phyloP scores from a whole-genome alignment of 495 filamentous ascomycete species.

The Aspergillus olivimuriae region DNA sequence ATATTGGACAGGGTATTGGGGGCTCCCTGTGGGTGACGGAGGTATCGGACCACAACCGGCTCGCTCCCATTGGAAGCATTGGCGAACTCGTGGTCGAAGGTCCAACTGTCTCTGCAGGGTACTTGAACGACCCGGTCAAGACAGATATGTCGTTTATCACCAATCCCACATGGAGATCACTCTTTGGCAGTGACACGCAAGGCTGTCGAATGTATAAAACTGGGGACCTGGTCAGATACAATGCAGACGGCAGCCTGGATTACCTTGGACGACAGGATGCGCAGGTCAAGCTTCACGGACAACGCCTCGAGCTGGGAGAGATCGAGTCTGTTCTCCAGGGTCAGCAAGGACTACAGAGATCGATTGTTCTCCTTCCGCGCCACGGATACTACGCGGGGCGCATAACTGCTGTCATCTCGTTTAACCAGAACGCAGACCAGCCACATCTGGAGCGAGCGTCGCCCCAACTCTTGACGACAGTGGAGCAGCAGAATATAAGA shows the following conservation, averaged over 20 bases:
- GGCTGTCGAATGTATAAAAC: not conserved
- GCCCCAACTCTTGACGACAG: too few relatives aligned
- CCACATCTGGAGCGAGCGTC: too few relatives aligned
- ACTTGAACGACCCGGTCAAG: constrained; percentile 24
- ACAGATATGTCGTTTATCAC: constrained; percentile 27
- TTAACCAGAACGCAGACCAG: too few relatives aligned
- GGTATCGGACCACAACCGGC: constrained; percentile 19
- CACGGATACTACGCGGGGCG: too few relatives aligned
- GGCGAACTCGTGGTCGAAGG: constrained; percentile 42
- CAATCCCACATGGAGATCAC: not conserved
- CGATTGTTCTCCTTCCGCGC: too few relatives aligned
- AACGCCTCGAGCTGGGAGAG: not conserved
- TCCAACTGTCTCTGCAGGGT: constrained; percentile 28
- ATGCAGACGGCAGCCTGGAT: not conserved
- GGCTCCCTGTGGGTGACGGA: constrained; percentile 34
- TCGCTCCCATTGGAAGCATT: constrained; percentile 34
- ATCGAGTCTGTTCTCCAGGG: too few relatives aligned
- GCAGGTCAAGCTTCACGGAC: not conserved
- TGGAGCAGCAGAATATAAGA: too few relatives aligned
- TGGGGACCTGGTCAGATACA: not conserved
- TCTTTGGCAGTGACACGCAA: not conserved
- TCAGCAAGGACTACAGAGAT: too few relatives aligned
- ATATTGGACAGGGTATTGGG: constrained; percentile 21
- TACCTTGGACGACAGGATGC: not conserved
- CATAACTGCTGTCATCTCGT: too few relatives aligned